phyloP scores from a whole-genome alignment of 257 asterid genomes.

The Primulina tabacum region DNA sequence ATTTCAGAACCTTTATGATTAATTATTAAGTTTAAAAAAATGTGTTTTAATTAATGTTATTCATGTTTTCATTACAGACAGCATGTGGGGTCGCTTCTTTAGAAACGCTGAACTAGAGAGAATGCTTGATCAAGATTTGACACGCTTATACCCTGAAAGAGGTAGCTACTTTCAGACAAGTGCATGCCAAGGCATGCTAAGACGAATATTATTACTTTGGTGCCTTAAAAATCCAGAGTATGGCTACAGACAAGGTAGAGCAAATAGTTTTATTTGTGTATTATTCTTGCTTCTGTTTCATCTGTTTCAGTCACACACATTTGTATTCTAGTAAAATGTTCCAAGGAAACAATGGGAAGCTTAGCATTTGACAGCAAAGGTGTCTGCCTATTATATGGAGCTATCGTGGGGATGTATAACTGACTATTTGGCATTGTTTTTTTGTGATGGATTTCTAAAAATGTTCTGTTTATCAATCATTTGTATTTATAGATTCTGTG shows the following conservation, averaged over 20 bases:
- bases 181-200: constrained; percentile 83
- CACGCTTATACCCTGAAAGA: constrained; percentile 92
- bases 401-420: constrained; percentile 5
- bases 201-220: constrained; percentile 88
- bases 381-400: constrained; percentile 6
- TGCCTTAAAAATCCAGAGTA: constrained; percentile 78
- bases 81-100: constrained; percentile 98
- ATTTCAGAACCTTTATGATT: neutral
- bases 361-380: neutral
- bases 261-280: constrained; percentile 10
- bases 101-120: constrained; percentile 90
- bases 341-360: neutral
- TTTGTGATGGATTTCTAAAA: too few species aligned
- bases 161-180: constrained; percentile 92
- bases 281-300: neutral
- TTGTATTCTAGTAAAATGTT: neutral
- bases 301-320: neutral
- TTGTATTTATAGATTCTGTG: constrained; percentile 22
- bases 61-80: constrained; percentile 45
- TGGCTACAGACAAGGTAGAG: constrained; percentile 89
- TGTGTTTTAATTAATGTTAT: neutral
- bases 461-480: neutral
- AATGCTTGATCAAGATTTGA: constrained; percentile 95
- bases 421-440: neutral
- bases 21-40: neutral